Evolutionary conservation across 2,329 filamentous ascomycete genomes (phyloP).

Genomic region (Stylonectria norvegica): DNA sequence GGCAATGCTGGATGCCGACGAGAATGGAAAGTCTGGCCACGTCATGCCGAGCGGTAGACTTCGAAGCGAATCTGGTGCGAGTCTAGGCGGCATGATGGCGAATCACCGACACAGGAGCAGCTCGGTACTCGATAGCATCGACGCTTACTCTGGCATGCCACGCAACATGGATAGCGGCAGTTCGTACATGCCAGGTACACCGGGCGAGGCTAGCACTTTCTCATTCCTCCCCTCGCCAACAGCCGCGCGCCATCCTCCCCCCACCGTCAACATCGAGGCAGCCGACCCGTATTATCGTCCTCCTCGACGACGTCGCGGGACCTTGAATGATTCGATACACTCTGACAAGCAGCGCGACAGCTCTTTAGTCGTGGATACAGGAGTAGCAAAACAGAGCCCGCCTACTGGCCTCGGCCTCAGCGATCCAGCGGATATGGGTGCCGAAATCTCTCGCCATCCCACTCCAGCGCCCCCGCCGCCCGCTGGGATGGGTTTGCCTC

Average conservation of each 20-base stretch:
- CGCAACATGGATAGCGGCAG: conserved; percentile 58
- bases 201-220: conserved; percentile 65
- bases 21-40: conserved; percentile 61
- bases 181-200: conserved; percentile 69
- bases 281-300: conserved; percentile 86
- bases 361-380: conserved; percentile 32
- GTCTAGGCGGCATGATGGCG: conserved; percentile 48
- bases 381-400: conserved; percentile 38
- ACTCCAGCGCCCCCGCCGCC: conserved; percentile 41
- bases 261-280: conserved; percentile 46
- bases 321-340: conserved; percentile 40
- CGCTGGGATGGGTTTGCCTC: conserved; percentile 39
- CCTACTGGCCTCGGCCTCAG: conserved; percentile 23
- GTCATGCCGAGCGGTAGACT: conserved; percentile 51
- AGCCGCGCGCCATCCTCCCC: conserved; percentile 45
- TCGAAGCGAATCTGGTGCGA: conserved; percentile 60
- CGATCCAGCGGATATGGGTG: conserved; percentile 41
- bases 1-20: conserved; percentile 71
- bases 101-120: conserved; percentile 49
- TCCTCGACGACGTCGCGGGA: conserved; percentile 67
- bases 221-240: conserved; percentile 65
- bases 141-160: conserved; percentile 41
- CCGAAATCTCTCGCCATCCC: conserved; percentile 40
- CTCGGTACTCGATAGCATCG: conserved; percentile 52
- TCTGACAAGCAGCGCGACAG: conserved; percentile 30